Evolutionary conservation across 192 early-diverging fungal genomes (phyloP).

Genomic region (Coemansia interrupta): DNA sequence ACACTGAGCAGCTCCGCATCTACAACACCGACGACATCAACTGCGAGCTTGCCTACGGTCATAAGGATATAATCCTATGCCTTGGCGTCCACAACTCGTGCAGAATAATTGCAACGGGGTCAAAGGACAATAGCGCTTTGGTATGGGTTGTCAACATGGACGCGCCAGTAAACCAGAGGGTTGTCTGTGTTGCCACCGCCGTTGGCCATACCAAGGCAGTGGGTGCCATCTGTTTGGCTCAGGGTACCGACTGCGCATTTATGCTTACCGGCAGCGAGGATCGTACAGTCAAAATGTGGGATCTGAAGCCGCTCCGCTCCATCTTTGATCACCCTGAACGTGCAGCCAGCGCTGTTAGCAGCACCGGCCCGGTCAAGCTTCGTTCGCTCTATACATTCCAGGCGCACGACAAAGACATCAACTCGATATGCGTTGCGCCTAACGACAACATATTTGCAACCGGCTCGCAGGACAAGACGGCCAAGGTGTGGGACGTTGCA

Average conservation of each 20-base stretch:
- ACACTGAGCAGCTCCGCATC: slow-evolving; percentile 86
- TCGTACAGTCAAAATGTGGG: slow-evolving; percentile 94
- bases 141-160: slow-evolving; percentile 75
- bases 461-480: slow-evolving; percentile 91
- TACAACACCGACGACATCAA: slow-evolving; percentile 76
- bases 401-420: slow-evolving; percentile 97
- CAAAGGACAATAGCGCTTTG: slow-evolving; percentile 83
- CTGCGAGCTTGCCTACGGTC: slow-evolving; percentile 85
- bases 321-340: slow-evolving; percentile 21
- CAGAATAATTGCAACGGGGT: slow-evolving; percentile 74
- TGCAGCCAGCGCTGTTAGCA: slow-evolving; percentile 3
- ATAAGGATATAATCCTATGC: slow-evolving; percentile 84
- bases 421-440: slow-evolving; percentile 84
- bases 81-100: slow-evolving; percentile 68
- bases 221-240: slow-evolving; percentile 78
- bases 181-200: slow-evolving; percentile 66
- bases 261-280: slow-evolving; percentile 88
- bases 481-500: slow-evolving; percentile 85
- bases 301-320: slow-evolving; percentile 57
- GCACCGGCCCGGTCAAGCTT: slow-evolving; percentile 29
- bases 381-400: slow-evolving; percentile 78
- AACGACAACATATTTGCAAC: slow-evolving; percentile 91
- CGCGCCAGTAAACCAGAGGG: slow-evolving; percentile 55
- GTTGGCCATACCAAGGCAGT: slow-evolving; percentile 91
- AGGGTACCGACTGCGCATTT: slow-evolving; percentile 57